Percentiles rank a stretch among this genome's conserved stretches.
These are phyloP conservation scores for Talaromyces atroroseus DNA, from an alignment of 2,329 filamentous ascomycete species.

Conservation along the genomic window DNA sequence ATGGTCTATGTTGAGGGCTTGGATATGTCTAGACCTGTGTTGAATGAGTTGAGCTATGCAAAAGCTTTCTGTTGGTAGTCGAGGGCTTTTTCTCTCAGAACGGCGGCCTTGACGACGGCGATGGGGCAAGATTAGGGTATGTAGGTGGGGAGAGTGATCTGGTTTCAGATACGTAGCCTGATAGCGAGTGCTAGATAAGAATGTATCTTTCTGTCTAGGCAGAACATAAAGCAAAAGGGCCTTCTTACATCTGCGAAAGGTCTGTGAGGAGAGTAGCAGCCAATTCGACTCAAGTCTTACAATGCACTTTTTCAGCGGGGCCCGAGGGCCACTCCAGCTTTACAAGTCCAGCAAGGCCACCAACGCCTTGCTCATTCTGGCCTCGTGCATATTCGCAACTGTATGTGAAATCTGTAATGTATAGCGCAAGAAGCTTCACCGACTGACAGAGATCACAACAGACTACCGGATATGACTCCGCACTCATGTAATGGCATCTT, in stretches of 20 bases:
- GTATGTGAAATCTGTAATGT: too few species aligned
- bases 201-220: too few species aligned
- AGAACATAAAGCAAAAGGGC: too few species aligned
- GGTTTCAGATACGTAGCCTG: too few species aligned
- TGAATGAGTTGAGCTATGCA: neutral
- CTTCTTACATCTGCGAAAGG: too few species aligned
- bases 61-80: neutral
- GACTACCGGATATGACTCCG: conserved; percentile 10
- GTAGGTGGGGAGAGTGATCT: too few species aligned
- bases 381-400: neutral
- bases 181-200: too few species aligned
- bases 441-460: neutral
- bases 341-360: neutral
- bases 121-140: too few species aligned
- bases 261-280: too few species aligned
- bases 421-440: too few species aligned
- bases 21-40: neutral
- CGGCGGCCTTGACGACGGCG: neutral
- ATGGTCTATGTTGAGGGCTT: neutral
- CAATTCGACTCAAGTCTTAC: too few species aligned
- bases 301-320: neutral
- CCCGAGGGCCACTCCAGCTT: neutral
- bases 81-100: neutral
- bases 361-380: neutral
- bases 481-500: neutral